These are phyloP conservation scores for Gnetum montanum DNA, from an alignment of 75 land plant species.

Conservation along the genomic window DNA sequence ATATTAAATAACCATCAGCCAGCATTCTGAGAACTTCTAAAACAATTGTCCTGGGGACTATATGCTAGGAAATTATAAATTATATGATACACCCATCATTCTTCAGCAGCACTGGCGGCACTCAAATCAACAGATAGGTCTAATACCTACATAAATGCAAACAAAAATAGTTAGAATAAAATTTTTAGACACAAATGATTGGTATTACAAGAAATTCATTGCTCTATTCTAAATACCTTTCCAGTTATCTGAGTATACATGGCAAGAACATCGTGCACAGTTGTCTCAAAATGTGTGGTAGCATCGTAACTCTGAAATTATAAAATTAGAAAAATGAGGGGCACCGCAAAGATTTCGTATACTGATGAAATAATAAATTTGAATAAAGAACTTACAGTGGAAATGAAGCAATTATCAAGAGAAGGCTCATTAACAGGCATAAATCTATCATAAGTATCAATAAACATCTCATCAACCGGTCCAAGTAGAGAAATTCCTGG, in stretches of 20 bases:
- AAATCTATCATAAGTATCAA: conserved; percentile 72
- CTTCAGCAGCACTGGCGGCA: conserved; percentile 79
- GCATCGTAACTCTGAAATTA: conserved; percentile 75
- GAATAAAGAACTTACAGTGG: conserved; percentile 79
- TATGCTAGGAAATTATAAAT: background rate
- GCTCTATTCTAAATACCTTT: conserved; percentile 46
- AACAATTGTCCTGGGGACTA: too few relatives aligned
- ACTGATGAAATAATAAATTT: too few relatives aligned
- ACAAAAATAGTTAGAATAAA: background rate
- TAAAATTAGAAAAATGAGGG: too few relatives aligned
- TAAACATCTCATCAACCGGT: conserved; percentile 76
- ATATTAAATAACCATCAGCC: too few relatives aligned
- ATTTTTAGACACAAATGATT: background rate
- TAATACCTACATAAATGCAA: conserved; percentile 25
- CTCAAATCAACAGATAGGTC: conserved; percentile 66
- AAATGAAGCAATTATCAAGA: conserved; percentile 70
- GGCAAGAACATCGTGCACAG: conserved; percentile 61
- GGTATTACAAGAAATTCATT: too few relatives aligned
- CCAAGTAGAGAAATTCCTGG: conserved; percentile 78
- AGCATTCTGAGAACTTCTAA: too few relatives aligned
- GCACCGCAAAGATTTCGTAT: too few relatives aligned
- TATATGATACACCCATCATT: conserved; percentile 12
- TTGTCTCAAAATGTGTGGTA: conserved; percentile 84
- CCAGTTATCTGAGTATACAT: conserved; percentile 71
- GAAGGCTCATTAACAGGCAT: conserved; percentile 59